Conservation (phyloP, 805 yeast species). For the Maudiozyma turicensis region DNA sequence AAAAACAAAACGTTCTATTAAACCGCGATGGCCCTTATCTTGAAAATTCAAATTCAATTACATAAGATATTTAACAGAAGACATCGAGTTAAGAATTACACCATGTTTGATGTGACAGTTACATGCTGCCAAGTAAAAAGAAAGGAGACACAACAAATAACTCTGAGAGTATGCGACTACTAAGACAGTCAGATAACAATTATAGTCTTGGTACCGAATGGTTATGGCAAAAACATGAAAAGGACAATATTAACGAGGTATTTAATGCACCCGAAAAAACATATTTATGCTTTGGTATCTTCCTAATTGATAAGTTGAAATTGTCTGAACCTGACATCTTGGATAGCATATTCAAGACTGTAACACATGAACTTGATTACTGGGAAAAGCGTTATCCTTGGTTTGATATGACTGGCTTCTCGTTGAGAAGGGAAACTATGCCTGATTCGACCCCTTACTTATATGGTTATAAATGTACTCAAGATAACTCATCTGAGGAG, state of each 20-base stretch:
- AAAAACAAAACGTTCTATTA: too few relatives aligned
- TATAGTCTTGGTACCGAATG: constrained; percentile 6
- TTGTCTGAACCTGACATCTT: not conserved
- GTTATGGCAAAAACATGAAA: constrained; percentile 21
- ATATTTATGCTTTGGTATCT: constrained; percentile 23
- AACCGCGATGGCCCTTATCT: too few relatives aligned
- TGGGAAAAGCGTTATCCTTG: constrained; percentile 37
- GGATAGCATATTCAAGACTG: constrained; percentile 1
- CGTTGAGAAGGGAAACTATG: constrained; percentile 11
- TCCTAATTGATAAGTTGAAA: constrained; percentile 16
- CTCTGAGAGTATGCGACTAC: not conserved
- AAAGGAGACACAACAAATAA: not conserved
- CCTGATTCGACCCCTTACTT: constrained; percentile 15
- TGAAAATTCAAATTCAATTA: too few relatives aligned
- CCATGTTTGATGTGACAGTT: too few relatives aligned
- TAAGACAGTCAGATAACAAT: not conserved
- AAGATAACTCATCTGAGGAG: constrained; percentile 37
- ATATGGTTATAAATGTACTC: constrained; percentile 28
- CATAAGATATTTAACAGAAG: too few relatives aligned
- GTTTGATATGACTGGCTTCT: constrained; percentile 27
- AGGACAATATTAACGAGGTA: constrained; percentile 9
- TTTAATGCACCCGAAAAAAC: constrained; percentile 16
- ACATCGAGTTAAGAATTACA: too few relatives aligned
- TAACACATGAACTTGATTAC: constrained; percentile 16
- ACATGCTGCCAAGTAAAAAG: too few relatives aligned